Evolutionary conservation across 148 eudicot genomes (phyloP).

Genomic region (Spergularia marina): DNA sequence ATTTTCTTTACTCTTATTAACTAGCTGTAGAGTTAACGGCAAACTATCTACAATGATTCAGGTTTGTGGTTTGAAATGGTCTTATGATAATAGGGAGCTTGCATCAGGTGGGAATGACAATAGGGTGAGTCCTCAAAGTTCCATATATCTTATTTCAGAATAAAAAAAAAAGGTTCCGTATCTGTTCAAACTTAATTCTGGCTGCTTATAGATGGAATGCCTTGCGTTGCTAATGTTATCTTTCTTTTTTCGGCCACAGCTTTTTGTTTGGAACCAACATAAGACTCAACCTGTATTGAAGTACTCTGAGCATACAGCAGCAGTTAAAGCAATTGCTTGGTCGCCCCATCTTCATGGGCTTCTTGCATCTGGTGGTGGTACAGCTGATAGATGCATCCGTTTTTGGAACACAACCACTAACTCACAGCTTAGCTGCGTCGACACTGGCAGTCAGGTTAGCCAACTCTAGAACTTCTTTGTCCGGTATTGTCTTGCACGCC

Average conservation of each 20-base stretch:
- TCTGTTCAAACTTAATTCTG: slow-evolving; percentile 12
- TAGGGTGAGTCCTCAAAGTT: slow-evolving; percentile 45
- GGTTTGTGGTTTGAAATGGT: slow-evolving; percentile 98
- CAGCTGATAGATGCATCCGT: slow-evolving; percentile 88
- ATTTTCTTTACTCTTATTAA: not conserved
- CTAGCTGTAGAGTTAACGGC: not conserved
- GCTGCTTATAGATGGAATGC: not conserved
- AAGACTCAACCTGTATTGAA: slow-evolving; percentile 75
- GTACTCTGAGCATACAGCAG: slow-evolving; percentile 85
- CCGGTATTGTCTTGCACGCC: not conserved
- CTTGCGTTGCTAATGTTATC: not conserved
- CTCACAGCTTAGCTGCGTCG: slow-evolving; percentile 74
- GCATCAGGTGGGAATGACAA: slow-evolving; percentile 98
- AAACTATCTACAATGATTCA: slow-evolving; percentile 27
- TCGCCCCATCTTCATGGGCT: slow-evolving; percentile 92
- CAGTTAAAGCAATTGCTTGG: slow-evolving; percentile 97
- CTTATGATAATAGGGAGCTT: slow-evolving; percentile 81
- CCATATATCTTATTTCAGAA: not conserved
- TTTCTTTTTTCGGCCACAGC: slow-evolving; percentile 37
- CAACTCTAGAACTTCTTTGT: not conserved
- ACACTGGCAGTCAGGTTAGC: slow-evolving; percentile 92
- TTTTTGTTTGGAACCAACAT: slow-evolving; percentile 87
- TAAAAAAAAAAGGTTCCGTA: too few species aligned
- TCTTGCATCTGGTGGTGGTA: slow-evolving; percentile 97
- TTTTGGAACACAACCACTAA: slow-evolving; percentile 93